Percentiles rank a stretch among this genome's conserved stretches.
Evolutionary conservation across 768 basidiomycete species (phyloP).

Genomic region (Ramaria rubella): DNA sequence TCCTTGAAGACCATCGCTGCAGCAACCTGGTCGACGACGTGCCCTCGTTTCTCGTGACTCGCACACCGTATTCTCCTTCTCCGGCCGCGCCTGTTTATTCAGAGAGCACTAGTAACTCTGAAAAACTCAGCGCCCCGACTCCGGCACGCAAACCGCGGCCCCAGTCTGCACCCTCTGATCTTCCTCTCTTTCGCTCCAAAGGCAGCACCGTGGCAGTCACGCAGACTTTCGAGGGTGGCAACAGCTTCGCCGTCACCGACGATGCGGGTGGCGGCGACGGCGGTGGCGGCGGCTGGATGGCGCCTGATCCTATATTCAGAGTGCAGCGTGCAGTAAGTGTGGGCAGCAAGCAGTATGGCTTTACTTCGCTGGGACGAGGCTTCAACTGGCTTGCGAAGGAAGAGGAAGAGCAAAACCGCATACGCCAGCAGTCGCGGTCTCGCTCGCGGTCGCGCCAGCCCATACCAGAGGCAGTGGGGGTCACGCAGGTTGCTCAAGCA

Average conservation of each 20-base stretch:
- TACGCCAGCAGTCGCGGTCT: background rate
- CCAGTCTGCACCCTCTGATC: background rate
- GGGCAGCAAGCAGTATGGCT: slow-evolving; percentile 68
- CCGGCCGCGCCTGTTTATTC: too few relatives aligned
- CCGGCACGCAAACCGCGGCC: background rate
- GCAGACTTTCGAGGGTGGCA: background rate
- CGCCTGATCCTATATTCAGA: slow-evolving; percentile 34
- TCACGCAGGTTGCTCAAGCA: background rate
- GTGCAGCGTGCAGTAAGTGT: slow-evolving; percentile 61
- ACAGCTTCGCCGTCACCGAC: background rate
- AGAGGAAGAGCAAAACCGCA: slow-evolving; percentile 23
- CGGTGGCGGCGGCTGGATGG: slow-evolving; percentile 54
- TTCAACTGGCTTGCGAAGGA: slow-evolving; percentile 61
- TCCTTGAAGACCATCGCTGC: too few relatives aligned
- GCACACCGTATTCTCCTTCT: too few relatives aligned
- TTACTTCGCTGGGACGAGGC: slow-evolving; percentile 77
- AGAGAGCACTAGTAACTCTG: too few relatives aligned
- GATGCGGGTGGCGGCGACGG: background rate
- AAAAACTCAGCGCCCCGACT: background rate
- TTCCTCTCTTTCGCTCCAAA: background rate
- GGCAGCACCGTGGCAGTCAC: slow-evolving; percentile 4
- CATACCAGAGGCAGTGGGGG: background rate
- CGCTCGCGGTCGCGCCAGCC: background rate
- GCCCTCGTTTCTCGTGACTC: too few relatives aligned
- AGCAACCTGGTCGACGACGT: too few relatives aligned